Evolutionary conservation across 768 basidiomycete genomes (phyloP), one percentile per base, ranked within the genome.

Genomic region (Boletus eberwhitei): DNA sequence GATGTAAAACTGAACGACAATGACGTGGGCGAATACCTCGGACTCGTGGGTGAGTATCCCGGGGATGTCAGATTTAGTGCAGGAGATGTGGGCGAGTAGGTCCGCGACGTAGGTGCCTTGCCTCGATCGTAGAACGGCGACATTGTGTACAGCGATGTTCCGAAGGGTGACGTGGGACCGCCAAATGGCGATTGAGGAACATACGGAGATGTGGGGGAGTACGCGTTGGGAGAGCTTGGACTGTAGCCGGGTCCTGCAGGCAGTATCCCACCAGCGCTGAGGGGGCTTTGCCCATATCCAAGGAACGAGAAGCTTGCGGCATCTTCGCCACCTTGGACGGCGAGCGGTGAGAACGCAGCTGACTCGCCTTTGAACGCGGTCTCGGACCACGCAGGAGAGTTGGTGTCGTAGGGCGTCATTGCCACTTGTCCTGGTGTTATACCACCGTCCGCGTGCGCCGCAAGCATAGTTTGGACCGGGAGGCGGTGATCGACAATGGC

Each of bases 381-480:
- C 52, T 90, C 87, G 50, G 86, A 81, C 86, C 88, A 91, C 62
- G 86, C 82, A 5, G 93, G 93, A 16, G 91, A 90, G 64, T 92
- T 90, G 50, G 84, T 88, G 69, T 96, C 94, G 69, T 98, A 98
- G 4, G 97, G 97, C 2, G 97, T 99, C 90, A 93, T 93, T 9
- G 88, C 91, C 8, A 91, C 90, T 65, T 90, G 88, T 24, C 89
- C 90, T 2, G 91, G 91, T 1, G 91, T 93, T 84, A 94, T 94
- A 21, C 88, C 91, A 26, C 89, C 90, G 46, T 94, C 93, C 2
- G 82, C 80, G 52, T 87, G 88, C 4, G 87, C 84, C 8, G 86
- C 81, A 46, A 93, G 75, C 80, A 90, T 85, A 8, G 81, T 84
- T 61, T 90, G 89, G 5, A 90, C 87, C 0, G 92, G 93, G n/a